Evolutionary conservation across 306 rosid genomes (phyloP).

Genomic region (Delonix regia): DNA sequence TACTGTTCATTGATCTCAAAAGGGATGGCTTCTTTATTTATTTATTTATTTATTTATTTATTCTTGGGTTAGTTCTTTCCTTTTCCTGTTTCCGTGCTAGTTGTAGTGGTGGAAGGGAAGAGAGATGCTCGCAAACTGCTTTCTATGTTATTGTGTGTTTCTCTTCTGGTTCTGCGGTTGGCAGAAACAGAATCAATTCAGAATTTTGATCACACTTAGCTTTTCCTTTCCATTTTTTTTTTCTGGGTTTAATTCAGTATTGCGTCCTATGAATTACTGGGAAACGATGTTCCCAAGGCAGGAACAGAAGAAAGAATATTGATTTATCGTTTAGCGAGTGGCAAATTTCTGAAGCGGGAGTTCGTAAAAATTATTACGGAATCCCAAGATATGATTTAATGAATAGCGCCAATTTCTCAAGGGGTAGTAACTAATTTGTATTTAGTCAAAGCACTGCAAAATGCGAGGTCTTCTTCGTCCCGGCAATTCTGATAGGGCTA

Average conservation of each 20-base stretch:
- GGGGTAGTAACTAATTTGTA: background rate
- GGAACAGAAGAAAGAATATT: background rate
- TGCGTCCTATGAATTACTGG: background rate
- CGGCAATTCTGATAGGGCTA: no score
- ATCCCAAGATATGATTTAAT: conserved; percentile 37
- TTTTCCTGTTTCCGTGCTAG: background rate
- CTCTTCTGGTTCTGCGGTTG: background rate
- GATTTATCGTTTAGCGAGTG: background rate
- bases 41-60: background rate
- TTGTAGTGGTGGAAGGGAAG: background rate
- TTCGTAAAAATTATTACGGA: conserved; percentile 32
- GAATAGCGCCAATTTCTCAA: conserved; percentile 23
- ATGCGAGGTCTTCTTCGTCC: background rate
- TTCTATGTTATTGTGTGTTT: conserved; percentile 5
- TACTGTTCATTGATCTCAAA: conserved; percentile 18
- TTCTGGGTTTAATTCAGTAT: background rate
- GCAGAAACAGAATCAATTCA: background rate
- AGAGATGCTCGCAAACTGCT: background rate
- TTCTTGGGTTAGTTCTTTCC: background rate
- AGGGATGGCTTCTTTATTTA: background rate
- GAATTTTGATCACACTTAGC: background rate
- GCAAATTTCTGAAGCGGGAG: conserved; percentile 29
- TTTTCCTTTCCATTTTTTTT: background rate
- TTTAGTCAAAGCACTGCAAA: conserved; percentile 8
- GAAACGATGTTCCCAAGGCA: background rate